A percentile compares a stretch with the other conserved stretches of the same genome.
Evolutionary conservation across 2,329 filamentous ascomycete species (phyloP).

Genomic region (Verticillium dahliae): DNA sequence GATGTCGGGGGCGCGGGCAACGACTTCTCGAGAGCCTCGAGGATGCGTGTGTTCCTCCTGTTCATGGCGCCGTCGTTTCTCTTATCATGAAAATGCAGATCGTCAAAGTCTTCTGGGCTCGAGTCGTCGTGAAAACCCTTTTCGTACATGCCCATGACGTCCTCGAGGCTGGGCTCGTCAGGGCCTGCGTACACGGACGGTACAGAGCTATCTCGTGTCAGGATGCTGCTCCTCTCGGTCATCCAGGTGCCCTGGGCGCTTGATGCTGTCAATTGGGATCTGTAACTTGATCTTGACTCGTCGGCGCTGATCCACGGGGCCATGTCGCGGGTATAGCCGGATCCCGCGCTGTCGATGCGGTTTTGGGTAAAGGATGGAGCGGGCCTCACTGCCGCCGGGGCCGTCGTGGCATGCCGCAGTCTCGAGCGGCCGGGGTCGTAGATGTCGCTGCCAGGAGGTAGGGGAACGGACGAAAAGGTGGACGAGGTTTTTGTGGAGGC

Average conservation of each 20-base stretch:
- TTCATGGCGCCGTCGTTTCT: constrained; percentile 27
- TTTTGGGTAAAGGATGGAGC: constrained; percentile 18
- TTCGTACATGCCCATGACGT: constrained; percentile 67
- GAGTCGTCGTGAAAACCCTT: constrained; percentile 48
- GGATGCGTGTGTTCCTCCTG: constrained; percentile 26
- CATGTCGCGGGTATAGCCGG: constrained; percentile 24
- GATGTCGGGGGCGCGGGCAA: constrained; percentile 19
- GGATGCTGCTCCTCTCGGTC: constrained; percentile 78
- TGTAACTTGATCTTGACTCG: constrained; percentile 48
- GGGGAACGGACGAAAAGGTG: constrained; percentile 35
- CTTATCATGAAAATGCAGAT: constrained; percentile 24
- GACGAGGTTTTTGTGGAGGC: constrained; percentile 17
- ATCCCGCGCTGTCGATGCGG: constrained; percentile 29
- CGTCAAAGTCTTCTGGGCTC: constrained; percentile 22
- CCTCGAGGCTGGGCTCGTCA: constrained; percentile 56
- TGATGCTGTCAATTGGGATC: constrained; percentile 48
- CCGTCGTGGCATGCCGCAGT: constrained; percentile 18
- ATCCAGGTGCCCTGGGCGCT: constrained; percentile 53
- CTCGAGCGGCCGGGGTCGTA: constrained; percentile 24
- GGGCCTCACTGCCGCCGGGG: constrained; percentile 17
- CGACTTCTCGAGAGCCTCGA: constrained; percentile 32
- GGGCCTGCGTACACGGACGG: constrained; percentile 49
- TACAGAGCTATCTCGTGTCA: constrained; percentile 72
- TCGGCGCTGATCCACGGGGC: constrained; percentile 44
- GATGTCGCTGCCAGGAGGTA: constrained; percentile 32